Evolutionary conservation across 805 yeast genomes (phyloP).

Genomic region (Priceomyces haplophilus): DNA sequence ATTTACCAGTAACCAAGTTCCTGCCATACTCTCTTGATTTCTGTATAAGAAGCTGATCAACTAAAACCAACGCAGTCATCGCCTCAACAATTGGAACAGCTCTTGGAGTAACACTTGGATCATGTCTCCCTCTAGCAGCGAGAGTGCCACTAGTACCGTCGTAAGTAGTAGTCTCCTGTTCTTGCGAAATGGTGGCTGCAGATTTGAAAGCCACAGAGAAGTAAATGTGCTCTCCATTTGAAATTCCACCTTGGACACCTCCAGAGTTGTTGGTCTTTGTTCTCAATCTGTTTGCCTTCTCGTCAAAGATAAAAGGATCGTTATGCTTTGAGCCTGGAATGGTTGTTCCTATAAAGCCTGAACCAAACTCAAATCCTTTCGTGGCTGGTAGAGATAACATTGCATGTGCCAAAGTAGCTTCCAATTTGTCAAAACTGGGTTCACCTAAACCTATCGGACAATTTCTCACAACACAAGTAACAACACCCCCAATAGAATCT

Average conservation of each 20-base stretch:
- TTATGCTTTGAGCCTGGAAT: constrained; percentile 94
- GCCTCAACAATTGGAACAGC: constrained; percentile 98
- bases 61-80: constrained; percentile 92
- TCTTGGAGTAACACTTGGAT: constrained; percentile 97
- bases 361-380: constrained; percentile 96
- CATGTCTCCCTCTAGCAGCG: constrained; percentile 97
- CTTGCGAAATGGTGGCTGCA: constrained; percentile 95
- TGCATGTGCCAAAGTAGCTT: constrained; percentile 94
- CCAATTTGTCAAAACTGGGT: constrained; percentile 95
- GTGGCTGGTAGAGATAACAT: constrained; percentile 98
- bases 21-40: constrained; percentile 62
- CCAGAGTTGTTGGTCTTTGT: constrained; percentile 92
- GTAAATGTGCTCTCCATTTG: constrained; percentile 93
- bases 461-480: constrained; percentile 94
- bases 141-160: constrained; percentile 84
- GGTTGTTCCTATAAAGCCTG: constrained; percentile 87
- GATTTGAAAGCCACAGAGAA: constrained; percentile 96
- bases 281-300: constrained; percentile 60
- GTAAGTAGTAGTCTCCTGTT: constrained; percentile 83
- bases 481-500: constrained; percentile 97
- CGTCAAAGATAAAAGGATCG: constrained; percentile 73
- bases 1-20: neutral
- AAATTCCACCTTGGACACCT: constrained; percentile 97
- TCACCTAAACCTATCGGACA: constrained; percentile 96
- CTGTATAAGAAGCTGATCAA: constrained; percentile 83